A percentile compares a stretch with the other conserved stretches of the same genome.
phyloP scores from a whole-genome alignment of 2,329 filamentous ascomycete genomes.

The Geosmithia morbida region DNA sequence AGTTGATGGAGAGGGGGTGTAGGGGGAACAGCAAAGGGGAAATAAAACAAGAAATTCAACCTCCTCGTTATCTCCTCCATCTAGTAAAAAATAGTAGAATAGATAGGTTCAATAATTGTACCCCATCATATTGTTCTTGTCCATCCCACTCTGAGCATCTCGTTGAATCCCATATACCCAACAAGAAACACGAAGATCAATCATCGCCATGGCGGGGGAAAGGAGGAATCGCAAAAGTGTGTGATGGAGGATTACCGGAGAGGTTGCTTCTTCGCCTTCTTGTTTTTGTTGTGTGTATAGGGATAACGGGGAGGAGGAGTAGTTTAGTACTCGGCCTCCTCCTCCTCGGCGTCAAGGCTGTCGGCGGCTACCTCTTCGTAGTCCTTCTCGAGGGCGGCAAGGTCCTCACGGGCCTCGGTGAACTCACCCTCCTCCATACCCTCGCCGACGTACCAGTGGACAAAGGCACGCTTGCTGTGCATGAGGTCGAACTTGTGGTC shows the following conservation, averaged over 20 bases:
- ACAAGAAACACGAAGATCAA: neutral
- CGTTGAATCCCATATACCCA: too few relatives aligned
- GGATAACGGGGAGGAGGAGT: neutral
- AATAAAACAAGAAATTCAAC: too few relatives aligned
- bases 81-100: too few relatives aligned
- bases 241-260: neutral
- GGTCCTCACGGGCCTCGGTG: conserved; percentile 73
- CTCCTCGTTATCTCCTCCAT: too few relatives aligned
- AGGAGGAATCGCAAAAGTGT: neutral
- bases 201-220: neutral
- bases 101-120: too few relatives aligned
- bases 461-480: conserved; percentile 66
- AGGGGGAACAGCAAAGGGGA: too few relatives aligned
- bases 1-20: neutral
- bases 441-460: conserved; percentile 74
- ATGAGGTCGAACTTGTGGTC: conserved; percentile 67
- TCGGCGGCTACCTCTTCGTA: conserved; percentile 76
- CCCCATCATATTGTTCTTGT: too few relatives aligned
- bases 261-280: neutral
- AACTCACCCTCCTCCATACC: conserved; percentile 91
- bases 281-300: too few relatives aligned
- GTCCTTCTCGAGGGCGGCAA: conserved; percentile 74
- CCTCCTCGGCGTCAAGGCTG: conserved; percentile 49
- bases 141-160: too few relatives aligned
- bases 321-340: conserved; percentile 61